These are phyloP conservation scores for Microcera coccophila DNA, from an alignment of 2,329 filamentous ascomycete genomes.

Conservation along the genomic window DNA sequence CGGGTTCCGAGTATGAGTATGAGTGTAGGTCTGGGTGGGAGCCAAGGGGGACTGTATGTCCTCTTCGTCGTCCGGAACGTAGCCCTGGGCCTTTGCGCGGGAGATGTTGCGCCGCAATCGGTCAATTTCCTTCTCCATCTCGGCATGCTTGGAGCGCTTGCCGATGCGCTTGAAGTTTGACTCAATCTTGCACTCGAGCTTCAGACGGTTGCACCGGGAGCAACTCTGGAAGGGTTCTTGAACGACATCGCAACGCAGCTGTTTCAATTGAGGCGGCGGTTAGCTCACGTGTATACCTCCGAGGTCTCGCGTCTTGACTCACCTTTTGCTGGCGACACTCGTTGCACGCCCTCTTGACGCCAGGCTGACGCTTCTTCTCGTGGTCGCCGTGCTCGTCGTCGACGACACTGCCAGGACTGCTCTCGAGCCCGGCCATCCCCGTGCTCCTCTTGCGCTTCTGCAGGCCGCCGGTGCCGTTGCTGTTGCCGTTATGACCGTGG, in stretches of 20 bases:
- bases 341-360: constrained; percentile 76
- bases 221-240: constrained; percentile 77
- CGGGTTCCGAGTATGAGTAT: constrained; percentile 59
- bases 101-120: constrained; percentile 59
- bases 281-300: constrained; percentile 6
- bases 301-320: constrained; percentile 33
- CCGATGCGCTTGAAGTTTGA: constrained; percentile 82
- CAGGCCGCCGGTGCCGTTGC: constrained; percentile 40
- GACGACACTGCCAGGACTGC: constrained; percentile 53
- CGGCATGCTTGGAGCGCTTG: constrained; percentile 77
- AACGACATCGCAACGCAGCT: constrained; percentile 80
- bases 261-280: constrained; percentile 13
- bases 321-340: constrained; percentile 85
- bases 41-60: constrained; percentile 58
- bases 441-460: constrained; percentile 59
- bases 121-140: constrained; percentile 82
- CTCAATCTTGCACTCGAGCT: constrained; percentile 80
- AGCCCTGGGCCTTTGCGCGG: constrained; percentile 58
- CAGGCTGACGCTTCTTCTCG: constrained; percentile 62
- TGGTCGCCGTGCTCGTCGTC: constrained; percentile 55
- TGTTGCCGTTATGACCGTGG: constrained; percentile 28
- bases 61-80: constrained; percentile 52
- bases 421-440: constrained; percentile 47
- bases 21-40: constrained; percentile 51
- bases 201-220: constrained; percentile 72